Evolutionary conservation across 495 filamentous ascomycete genomes (phyloP).

Genomic region (Aspergillus heteromorphus): DNA sequence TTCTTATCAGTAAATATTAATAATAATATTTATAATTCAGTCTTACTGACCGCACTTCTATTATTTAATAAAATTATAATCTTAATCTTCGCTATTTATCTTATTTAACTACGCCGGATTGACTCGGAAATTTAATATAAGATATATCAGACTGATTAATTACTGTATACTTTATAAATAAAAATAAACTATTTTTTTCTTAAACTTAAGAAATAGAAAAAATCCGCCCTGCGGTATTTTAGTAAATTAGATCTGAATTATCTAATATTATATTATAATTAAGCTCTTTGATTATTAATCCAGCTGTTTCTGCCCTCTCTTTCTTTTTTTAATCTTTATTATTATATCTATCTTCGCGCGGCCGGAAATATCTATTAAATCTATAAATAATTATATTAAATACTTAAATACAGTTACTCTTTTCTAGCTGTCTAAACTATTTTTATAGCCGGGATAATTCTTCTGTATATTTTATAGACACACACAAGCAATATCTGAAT

Average conservation of each 20-base stretch:
- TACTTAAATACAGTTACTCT: constrained; percentile 49
- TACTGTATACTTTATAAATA: constrained; percentile 37
- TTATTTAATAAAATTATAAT: constrained; percentile 32
- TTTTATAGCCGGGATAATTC: constrained; percentile 51
- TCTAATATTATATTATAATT: constrained; percentile 47
- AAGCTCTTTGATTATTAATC: constrained; percentile 46
- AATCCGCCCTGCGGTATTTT: constrained; percentile 35
- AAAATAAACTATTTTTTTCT: constrained; percentile 48
- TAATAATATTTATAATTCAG: constrained; percentile 42
- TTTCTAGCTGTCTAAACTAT: constrained; percentile 51
- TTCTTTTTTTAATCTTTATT: constrained; percentile 43
- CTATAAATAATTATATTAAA: constrained; percentile 48
- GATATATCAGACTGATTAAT: constrained; percentile 49
- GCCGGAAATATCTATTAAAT: constrained; percentile 51
- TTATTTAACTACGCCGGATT: constrained; percentile 45
- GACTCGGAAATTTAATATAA: constrained; percentile 51
- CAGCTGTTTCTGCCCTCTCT: constrained; percentile 49
- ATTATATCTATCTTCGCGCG: constrained; percentile 45
- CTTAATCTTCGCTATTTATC: constrained; percentile 45
- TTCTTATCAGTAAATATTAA: constrained; percentile 44
- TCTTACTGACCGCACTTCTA: constrained; percentile 30
- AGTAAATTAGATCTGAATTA: constrained; percentile 41
- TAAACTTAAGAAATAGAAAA: constrained; percentile 49
- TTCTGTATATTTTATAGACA: constrained; percentile 46
- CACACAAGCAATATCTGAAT: constrained; percentile 47